A percentile compares a stretch with the other conserved stretches of the same genome.
Conservation (phyloP, 164 flowering plant species). For the Warburgia ugandensis region DNA sequence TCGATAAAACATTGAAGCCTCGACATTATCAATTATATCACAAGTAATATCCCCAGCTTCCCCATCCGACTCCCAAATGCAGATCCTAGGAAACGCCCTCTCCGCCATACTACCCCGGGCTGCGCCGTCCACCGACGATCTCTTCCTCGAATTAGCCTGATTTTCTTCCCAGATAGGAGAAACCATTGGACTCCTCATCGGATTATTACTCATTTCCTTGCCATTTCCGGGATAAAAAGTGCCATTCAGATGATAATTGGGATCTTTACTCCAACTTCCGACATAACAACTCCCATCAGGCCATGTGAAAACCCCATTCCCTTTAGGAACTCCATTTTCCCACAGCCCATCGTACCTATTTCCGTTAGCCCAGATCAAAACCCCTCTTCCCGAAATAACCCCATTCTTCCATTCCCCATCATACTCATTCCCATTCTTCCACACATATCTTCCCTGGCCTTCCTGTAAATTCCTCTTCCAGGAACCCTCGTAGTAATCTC, state of each 20-base stretch:
- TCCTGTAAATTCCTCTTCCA: constrained; percentile 17
- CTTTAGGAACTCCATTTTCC: constrained; percentile 40
- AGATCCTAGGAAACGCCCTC: constrained; percentile 58
- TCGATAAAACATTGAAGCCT: constrained; percentile 53
- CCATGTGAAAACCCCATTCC: constrained; percentile 32
- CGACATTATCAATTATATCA: constrained; percentile 73
- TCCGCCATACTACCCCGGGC: constrained; percentile 33
- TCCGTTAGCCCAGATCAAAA: constrained; percentile 39
- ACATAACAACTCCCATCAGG: constrained; percentile 37
- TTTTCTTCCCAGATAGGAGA: background rate
- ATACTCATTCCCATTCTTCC: constrained; percentile 35
- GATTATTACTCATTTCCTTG: background rate
- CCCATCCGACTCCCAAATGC: constrained; percentile 84
- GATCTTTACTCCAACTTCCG: constrained; percentile 28
- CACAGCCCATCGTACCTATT: constrained; percentile 35
- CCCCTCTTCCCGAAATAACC: constrained; percentile 28
- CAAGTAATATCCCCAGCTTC: constrained; percentile 90
- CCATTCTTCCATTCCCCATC: constrained; percentile 40
- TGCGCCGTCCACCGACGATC: constrained; percentile 45
- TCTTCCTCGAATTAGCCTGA: constrained; percentile 27
- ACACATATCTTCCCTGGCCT: constrained; percentile 25
- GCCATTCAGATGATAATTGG: constrained; percentile 27
- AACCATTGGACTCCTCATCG: background rate
- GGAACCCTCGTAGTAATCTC: constrained; percentile 14
- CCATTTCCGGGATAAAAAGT: constrained; percentile 30